A percentile compares a stretch with the other conserved stretches of the same genome.
Conservation (phyloP, 352 stramenopile species). For the Blastocystis sp. region DNA sequence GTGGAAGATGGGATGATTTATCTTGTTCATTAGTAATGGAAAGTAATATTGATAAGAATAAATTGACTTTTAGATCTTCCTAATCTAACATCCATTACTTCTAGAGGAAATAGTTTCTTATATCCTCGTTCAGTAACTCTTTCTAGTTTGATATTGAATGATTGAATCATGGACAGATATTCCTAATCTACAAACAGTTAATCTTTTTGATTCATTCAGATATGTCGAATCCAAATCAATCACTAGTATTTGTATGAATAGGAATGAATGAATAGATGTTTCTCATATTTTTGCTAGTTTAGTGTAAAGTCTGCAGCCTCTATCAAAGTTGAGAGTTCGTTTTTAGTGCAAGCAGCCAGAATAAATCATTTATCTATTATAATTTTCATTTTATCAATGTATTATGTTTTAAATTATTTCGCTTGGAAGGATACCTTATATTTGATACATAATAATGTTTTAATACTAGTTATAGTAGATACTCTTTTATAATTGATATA, state of each 20-base stretch:
- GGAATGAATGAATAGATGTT: neutral
- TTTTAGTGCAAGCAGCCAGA: no score
- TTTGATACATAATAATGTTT: no score
- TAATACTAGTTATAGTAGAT: no score
- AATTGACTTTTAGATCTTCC: neutral
- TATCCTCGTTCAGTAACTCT: neutral
- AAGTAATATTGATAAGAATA: neutral
- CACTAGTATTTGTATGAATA: neutral
- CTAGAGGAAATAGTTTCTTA: neutral
- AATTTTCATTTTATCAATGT: no score
- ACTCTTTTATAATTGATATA: no score
- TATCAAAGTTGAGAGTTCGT: no score
- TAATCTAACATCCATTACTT: neutral
- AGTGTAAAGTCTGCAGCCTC: no score
- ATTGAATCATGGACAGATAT: neutral
- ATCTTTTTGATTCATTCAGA: neutral
- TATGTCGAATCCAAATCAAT: neutral
- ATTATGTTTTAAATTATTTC: no score
- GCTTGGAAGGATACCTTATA: no score
- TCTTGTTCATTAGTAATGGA: neutral
- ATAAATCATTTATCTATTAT: no score
- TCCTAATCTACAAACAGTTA: neutral
- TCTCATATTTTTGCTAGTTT: neutral
- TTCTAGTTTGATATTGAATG: neutral
- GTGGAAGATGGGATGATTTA: neutral